Conservation (phyloP, 108 stramenopile species). For the Stephanodiscus minutulus region DNA sequence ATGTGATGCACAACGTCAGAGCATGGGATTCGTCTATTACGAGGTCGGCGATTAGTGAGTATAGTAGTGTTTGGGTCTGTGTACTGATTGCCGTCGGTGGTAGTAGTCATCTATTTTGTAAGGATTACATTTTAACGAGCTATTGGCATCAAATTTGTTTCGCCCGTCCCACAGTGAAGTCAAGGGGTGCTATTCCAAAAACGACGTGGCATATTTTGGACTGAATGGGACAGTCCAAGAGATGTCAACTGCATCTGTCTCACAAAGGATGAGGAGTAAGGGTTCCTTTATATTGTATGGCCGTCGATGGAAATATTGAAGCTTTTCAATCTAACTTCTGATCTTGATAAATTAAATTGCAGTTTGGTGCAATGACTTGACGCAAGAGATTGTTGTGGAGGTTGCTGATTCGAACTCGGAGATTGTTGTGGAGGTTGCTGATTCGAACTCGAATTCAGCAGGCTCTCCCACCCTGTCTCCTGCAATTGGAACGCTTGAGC, state of each 20-base stretch:
- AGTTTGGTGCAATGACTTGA: conserved; percentile 1
- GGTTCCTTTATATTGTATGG: not conserved
- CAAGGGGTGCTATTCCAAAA: not conserved
- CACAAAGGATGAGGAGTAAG: not conserved
- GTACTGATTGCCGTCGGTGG: no score
- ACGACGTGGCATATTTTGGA: conserved; percentile 8
- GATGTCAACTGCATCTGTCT: not conserved
- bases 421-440: not conserved
- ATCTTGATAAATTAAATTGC: not conserved
- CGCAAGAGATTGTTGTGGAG: not conserved
- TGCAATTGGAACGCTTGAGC: no score
- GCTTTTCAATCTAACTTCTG: not conserved
- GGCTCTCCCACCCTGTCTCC: no score
- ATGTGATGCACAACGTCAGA: conserved; percentile 1
- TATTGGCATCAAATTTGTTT: no score
- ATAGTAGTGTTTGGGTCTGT: no score
- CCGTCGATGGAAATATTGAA: not conserved
- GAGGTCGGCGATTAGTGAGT: not conserved
- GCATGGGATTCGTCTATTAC: not conserved
- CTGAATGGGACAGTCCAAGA: not conserved
- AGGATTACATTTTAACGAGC: no score
- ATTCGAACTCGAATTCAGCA: not conserved
- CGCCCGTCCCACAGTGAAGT: not conserved
- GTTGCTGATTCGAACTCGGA: not conserved
- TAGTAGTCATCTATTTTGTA: no score